Evolutionary conservation across 805 yeast species (phyloP), one percentile per base, ranked within the genome.

Genomic region (Saccharomyces cerevisiae): DNA sequence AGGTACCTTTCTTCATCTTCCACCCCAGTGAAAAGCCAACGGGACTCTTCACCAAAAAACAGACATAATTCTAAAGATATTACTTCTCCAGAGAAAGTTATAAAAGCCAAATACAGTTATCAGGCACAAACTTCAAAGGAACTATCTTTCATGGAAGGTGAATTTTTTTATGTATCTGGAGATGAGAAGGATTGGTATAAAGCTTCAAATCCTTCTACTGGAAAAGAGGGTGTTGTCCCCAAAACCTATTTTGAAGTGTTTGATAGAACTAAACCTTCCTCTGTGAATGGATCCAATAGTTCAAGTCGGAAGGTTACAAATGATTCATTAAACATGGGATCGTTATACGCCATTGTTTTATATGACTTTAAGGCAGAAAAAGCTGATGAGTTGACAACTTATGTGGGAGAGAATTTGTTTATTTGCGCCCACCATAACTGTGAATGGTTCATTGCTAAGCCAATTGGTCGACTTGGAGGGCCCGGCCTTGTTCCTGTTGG

Each of bases 391-490:
- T 77, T 94, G 59, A 85, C 85, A 58, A 89, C 92, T 2, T 66
- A 70, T 29, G 87, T 87, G 1, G 97, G 97, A 41, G 99, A 94
- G 63, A 85, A 87, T 62, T 79, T 94, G 57, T 87, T 91, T 30
- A 82, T 95, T 11, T 92, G 97, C 71, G 99, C 99, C 1, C 97
- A 92, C 70, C 96, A 92, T 66, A 90, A 89, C 53, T 87, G 77
- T 59, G 99, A 95, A 72, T 94, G 99, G 99, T 91, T 90, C 63
- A 94, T 94, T 56, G 98, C 97, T 4, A 94, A 94, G 69, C 97
- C 97, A 13, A 87, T 94, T 47, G 95, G 92, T 56, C 77, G 97
- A 53, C 75, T 94, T 41, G 98, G 99, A 27, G 99, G 97, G 0
- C 98, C 98, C 0, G 99, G 99, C 1, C 76, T 94, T 48, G 95